These are phyloP conservation scores for Myxozyma vanderwaltii DNA, from an alignment of 805 yeast species.

Conservation along the genomic window DNA sequence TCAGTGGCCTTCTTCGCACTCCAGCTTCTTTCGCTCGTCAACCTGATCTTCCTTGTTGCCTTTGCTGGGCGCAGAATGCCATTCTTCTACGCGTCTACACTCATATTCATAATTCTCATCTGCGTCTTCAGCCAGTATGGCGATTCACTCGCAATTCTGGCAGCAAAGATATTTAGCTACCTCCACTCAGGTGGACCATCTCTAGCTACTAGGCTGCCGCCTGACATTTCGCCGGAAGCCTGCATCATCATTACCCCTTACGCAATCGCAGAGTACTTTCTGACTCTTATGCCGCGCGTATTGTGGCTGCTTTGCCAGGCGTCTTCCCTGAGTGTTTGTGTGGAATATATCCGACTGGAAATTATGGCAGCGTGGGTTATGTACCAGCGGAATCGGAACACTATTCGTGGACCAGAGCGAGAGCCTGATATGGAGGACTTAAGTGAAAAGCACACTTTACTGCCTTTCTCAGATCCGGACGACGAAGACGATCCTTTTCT, in stretches of 20 bases:
- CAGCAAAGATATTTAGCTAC: background rate
- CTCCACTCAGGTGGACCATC: background rate
- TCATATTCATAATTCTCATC: background rate
- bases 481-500: background rate
- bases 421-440: background rate
- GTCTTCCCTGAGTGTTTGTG: constrained; percentile 16
- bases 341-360: constrained; percentile 18
- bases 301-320: constrained; percentile 25
- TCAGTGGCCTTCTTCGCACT: background rate
- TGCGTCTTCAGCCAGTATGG: constrained; percentile 4
- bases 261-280: background rate
- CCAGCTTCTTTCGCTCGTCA: constrained; percentile 9
- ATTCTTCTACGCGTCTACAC: constrained; percentile 1
- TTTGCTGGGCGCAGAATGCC: constrained; percentile 2
- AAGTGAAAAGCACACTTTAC: constrained; percentile 1
- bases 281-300: constrained; percentile 10
- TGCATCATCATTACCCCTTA: background rate
- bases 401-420: background rate
- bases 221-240: background rate
- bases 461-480: background rate
- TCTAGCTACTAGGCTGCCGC: background rate
- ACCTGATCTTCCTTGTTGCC: background rate
- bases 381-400: background rate
- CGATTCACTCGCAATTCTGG: constrained; percentile 4
- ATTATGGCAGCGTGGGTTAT: background rate